Evolutionary conservation across 2,329 filamentous ascomycete species (phyloP).

Genomic region (Zymoseptoria crescenta): DNA sequence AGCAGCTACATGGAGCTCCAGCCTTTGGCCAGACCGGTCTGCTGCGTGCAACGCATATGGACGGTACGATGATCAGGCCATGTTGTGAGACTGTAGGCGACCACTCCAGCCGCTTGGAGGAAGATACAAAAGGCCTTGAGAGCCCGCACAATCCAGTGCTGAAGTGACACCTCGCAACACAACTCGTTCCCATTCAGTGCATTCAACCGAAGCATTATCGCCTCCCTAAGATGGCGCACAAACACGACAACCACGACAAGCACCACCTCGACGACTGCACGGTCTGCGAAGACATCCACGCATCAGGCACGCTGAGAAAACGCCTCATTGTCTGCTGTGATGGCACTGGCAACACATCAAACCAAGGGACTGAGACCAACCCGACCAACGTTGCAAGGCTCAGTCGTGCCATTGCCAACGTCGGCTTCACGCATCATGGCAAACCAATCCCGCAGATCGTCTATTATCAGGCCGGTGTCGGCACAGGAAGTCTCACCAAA

Average conservation of each 20-base stretch:
- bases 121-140: not conserved
- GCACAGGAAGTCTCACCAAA: constrained; percentile 14
- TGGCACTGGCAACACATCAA: constrained; percentile 17
- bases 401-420: constrained; percentile 20
- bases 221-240: not conserved
- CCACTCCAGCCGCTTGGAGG: not conserved
- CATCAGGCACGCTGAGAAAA: constrained; percentile 11
- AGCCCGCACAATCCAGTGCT: not conserved
- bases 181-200: not conserved
- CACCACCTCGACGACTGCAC: not conserved
- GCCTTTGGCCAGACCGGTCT: not conserved
- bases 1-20: not conserved
- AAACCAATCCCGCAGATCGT: constrained; percentile 22
- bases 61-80: not conserved
- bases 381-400: constrained; percentile 23
- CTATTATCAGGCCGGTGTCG: constrained; percentile 25
- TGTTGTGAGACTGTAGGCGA: not conserved
- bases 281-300: not conserved
- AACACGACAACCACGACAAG: not conserved
- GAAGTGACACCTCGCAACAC: not conserved
- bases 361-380: constrained; percentile 16
- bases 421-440: constrained; percentile 14
- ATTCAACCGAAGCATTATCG: not conserved
- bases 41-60: not conserved
- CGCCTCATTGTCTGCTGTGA: constrained; percentile 21